Evolutionary conservation across 1,139 yeast species (phyloP).

Genomic region (Kodamaea sp.): DNA sequence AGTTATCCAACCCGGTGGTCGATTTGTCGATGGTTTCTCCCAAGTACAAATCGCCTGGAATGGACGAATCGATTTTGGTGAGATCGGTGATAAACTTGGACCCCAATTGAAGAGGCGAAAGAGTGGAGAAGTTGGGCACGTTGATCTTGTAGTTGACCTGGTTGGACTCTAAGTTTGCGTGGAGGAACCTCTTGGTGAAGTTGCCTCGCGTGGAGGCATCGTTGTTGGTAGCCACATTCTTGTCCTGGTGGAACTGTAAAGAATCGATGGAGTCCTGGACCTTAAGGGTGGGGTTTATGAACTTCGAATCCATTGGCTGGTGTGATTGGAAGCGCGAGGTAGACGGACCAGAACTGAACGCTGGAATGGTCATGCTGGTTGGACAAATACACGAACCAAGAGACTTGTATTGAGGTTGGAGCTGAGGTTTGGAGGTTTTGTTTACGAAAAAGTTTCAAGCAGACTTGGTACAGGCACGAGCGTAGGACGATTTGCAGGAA

Average conservation of each 20-base stretch:
- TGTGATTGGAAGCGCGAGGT: slow-evolving; percentile 24
- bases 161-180: slow-evolving; percentile 41
- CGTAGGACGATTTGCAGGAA: too few species aligned
- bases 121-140: slow-evolving; percentile 45
- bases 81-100: slow-evolving; percentile 47
- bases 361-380: slow-evolving; percentile 2
- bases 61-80: slow-evolving; percentile 47
- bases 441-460: slow-evolving; percentile 11
- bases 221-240: slow-evolving; percentile 18
- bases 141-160: slow-evolving; percentile 47
- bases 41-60: slow-evolving; percentile 47
- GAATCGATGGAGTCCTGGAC: slow-evolving; percentile 34
- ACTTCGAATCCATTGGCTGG: slow-evolving; percentile 21
- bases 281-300: slow-evolving; percentile 39
- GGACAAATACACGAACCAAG: not conserved
- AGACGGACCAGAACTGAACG: not conserved
- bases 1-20: slow-evolving; percentile 45
- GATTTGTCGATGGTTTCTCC: slow-evolving; percentile 39
- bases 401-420: too few species aligned
- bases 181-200: slow-evolving; percentile 36
- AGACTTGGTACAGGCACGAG: slow-evolving; percentile 10
- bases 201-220: slow-evolving; percentile 26
- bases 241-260: slow-evolving; percentile 41
- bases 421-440: slow-evolving; percentile 5
- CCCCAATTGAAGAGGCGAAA: slow-evolving; percentile 46